phyloP scores from a whole-genome alignment of 1,284 basidiomycete species.

The Malassezia slooffiae region DNA sequence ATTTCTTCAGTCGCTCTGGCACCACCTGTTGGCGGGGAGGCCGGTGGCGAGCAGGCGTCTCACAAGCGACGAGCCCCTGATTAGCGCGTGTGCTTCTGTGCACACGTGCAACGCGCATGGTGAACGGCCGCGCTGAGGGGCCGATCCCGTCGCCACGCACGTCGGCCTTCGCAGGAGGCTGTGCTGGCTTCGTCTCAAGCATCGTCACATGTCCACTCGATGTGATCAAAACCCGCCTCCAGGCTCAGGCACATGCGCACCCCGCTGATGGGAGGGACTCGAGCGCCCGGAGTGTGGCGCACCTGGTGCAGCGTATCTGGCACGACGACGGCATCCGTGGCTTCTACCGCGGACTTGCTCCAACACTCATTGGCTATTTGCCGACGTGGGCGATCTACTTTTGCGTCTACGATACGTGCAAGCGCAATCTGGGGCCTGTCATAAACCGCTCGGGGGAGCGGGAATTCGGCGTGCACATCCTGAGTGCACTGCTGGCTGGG shows the following conservation, averaged over 20 bases:
- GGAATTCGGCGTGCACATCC: too few species aligned
- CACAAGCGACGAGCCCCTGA: too few species aligned
- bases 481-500: too few species aligned
- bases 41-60: too few species aligned
- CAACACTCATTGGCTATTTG: conserved; percentile 43
- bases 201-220: conserved; percentile 93
- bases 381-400: conserved; percentile 47
- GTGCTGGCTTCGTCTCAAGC: conserved; percentile 72
- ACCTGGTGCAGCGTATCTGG: conserved; percentile 29
- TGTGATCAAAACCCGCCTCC: conserved; percentile 90
- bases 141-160: background rate
- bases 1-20: too few species aligned
- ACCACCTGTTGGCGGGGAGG: too few species aligned
- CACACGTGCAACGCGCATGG: too few species aligned
- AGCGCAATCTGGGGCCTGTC: conserved; percentile 10
- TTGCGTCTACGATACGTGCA: conserved; percentile 38
- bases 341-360: conserved; percentile 42
- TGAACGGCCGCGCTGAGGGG: too few species aligned
- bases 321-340: conserved; percentile 35
- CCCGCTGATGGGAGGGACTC: background rate
- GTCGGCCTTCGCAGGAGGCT: conserved; percentile 49
- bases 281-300: too few species aligned
- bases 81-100: too few species aligned
- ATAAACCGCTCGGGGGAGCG: background rate
- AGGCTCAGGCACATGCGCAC: conserved; percentile 57